Percentiles rank a stretch among this genome's conserved stretches.
These are phyloP conservation scores for Plasmodium inui DNA, from an alignment of 169 alveolate species.

Conservation along the genomic window DNA sequence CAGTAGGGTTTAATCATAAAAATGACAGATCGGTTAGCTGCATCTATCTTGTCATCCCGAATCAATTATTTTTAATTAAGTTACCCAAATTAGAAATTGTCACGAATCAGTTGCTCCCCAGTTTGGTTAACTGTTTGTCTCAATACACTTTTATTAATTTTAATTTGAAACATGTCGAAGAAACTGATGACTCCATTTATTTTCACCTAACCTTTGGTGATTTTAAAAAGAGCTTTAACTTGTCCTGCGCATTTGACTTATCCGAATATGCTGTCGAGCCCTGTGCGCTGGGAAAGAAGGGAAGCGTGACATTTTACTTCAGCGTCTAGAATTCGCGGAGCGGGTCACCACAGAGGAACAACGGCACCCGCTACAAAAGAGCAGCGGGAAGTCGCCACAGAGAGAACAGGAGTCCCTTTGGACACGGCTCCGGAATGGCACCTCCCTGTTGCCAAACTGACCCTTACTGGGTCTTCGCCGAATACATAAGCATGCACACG, in stretches of 20 bases:
- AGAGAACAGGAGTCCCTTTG: background rate
- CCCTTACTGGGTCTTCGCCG: background rate
- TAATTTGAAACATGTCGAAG: constrained; percentile 47
- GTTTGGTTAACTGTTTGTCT: constrained; percentile 55
- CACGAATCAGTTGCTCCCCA: constrained; percentile 30
- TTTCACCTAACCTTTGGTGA: constrained; percentile 35
- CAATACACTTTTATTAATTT: constrained; percentile 35
- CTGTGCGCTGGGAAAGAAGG: constrained; percentile 42
- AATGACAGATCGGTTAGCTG: constrained; percentile 50
- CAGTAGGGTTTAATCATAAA: constrained; percentile 46
- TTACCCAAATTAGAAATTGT: constrained; percentile 56
- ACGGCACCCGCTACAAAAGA: no score
- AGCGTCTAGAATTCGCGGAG: background rate
- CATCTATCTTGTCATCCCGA: constrained; percentile 31
- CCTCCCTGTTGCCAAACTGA: background rate
- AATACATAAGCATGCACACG: background rate
- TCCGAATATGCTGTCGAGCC: constrained; percentile 39
- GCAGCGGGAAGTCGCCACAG: no score
- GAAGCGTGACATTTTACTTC: constrained; percentile 32
- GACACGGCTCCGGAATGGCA: background rate
- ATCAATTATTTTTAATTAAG: constrained; percentile 45
- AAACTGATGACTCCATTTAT: constrained; percentile 15
- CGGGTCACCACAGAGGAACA: no score
- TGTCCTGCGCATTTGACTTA: constrained; percentile 37
- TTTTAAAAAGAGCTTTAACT: constrained; percentile 17